Evolutionary conservation across 495 filamentous ascomycete species (phyloP), one percentile per base, ranked within the genome.

Genomic region (Aspergillus incahuasiensis): DNA sequence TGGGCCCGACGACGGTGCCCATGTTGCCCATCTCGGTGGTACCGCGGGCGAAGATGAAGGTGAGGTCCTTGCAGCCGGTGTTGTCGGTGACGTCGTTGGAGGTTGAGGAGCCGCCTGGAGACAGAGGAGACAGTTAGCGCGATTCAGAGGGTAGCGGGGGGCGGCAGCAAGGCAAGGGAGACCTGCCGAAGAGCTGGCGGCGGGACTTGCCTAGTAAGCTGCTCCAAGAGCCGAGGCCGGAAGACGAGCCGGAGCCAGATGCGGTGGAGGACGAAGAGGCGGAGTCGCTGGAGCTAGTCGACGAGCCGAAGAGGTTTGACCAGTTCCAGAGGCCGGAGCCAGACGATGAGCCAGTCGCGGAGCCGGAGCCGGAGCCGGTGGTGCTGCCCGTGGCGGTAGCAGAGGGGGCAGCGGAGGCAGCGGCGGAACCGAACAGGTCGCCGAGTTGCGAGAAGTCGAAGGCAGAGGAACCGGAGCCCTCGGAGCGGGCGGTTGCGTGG

Each of bases 1-100:
- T 69, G 7, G 82, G 82, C 1, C 81, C 81, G 43, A 74, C 74
- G n/a, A 83, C 58, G n/a, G 71, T 71, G 6, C 83, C 82, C 35
- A 85, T 79, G 62, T 83, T 81, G 13, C 80, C 81, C 8, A 73
- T 55, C 61, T 84, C 82, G 30, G 61, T 68, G 9, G 79, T 85
- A 8, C 83, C 82, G 32, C 83, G 77, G 9, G 82, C 82, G 52
- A 81, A 85, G 56, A 86, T 79, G 49, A 85, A 71, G 20, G 81
- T 82, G 45, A 83, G 60, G 18, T 66, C 56, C 40, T 72, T 67
- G 65, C 80, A 83, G 34, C 55, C 50, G 5, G 56, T 65, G 40
- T 74, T 68, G 24, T 72, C 45, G 8, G 67, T 66, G 9, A 82
- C 67, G 15, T 74, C 75, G 59, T 80, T 79, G 16, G 68, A 65